These are phyloP conservation scores for Xylariaceae sp. DNA, from an alignment of 2,329 filamentous ascomycete species.

Conservation along the genomic window DNA sequence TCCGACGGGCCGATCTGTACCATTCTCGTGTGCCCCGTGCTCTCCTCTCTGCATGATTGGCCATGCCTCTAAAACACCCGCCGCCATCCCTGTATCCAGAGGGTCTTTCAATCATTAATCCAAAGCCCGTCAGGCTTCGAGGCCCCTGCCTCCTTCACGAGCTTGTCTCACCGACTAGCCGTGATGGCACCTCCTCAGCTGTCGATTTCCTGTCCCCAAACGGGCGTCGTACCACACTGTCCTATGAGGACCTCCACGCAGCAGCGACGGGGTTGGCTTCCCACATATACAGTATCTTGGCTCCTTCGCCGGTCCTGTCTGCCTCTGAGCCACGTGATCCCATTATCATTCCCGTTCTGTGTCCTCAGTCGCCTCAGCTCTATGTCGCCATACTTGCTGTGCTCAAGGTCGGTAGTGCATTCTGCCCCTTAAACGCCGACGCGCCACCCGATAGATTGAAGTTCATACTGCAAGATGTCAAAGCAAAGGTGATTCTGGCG, in stretches of 20 bases:
- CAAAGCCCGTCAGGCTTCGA: constrained; percentile 42
- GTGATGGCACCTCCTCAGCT: constrained; percentile 39
- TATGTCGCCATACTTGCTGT: constrained; percentile 75
- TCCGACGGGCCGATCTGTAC: too few species aligned
- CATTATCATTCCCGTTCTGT: constrained; percentile 65
- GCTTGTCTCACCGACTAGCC: constrained; percentile 46
- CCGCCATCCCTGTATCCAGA: constrained; percentile 6
- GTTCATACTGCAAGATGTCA: constrained; percentile 76
- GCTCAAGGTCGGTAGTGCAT: constrained; percentile 75
- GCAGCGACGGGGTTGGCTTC: constrained; percentile 51
- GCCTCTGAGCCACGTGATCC: constrained; percentile 20
- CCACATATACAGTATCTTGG: constrained; percentile 35
- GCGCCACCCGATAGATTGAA: constrained; percentile 68
- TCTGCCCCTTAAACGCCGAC: constrained; percentile 78
- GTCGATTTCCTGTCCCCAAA: constrained; percentile 58
- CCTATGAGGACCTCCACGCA: constrained; percentile 58
- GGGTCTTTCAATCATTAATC: constrained; percentile 53
- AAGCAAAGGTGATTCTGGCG: constrained; percentile 63
- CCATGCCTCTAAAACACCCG: constrained; percentile 7
- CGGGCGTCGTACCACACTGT: constrained; percentile 42
- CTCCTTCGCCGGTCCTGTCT: neutral
- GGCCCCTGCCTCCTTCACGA: constrained; percentile 41
- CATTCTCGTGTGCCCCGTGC: too few species aligned
- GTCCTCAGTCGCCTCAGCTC: constrained; percentile 70
- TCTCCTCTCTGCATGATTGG: too few species aligned